Conservation (phyloP, 202 grass and related monocot species). For the Setaria viridis region DNA sequence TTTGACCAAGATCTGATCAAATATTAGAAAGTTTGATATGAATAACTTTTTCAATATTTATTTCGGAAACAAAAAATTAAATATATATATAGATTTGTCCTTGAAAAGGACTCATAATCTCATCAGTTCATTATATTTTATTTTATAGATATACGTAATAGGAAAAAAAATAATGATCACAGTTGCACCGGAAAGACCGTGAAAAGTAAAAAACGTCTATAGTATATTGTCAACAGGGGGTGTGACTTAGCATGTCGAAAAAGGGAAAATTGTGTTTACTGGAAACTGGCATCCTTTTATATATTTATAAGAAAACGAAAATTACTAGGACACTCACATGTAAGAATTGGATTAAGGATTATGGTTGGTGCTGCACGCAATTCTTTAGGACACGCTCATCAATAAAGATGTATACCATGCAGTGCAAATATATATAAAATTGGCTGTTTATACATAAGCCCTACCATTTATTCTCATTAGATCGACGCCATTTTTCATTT, state of each 20-base stretch:
- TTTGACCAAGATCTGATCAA: neutral
- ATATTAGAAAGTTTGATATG: neutral
- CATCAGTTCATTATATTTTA: neutral
- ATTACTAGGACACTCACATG: neutral
- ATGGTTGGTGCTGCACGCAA: neutral
- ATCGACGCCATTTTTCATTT: neutral
- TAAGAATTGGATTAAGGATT: neutral
- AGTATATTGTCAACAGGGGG: no score
- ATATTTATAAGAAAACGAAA: neutral
- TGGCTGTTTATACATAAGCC: no score
- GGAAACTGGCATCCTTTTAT: no score
- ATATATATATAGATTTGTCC: neutral
- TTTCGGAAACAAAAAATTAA: neutral
- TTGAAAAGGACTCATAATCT: neutral
- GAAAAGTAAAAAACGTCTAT: no score
- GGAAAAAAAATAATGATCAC: neutral
- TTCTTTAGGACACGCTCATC: no score
- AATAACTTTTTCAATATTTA: neutral
- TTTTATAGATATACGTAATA: neutral
- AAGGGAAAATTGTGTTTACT: no score
- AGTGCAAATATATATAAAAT: no score
- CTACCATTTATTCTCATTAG: no score
- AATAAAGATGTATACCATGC: no score
- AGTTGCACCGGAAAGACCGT: no score
- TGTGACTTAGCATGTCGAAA: no score